Evolutionary conservation across 169 alveolate species (phyloP).

Genomic region (Plasmodium blacklocki): DNA sequence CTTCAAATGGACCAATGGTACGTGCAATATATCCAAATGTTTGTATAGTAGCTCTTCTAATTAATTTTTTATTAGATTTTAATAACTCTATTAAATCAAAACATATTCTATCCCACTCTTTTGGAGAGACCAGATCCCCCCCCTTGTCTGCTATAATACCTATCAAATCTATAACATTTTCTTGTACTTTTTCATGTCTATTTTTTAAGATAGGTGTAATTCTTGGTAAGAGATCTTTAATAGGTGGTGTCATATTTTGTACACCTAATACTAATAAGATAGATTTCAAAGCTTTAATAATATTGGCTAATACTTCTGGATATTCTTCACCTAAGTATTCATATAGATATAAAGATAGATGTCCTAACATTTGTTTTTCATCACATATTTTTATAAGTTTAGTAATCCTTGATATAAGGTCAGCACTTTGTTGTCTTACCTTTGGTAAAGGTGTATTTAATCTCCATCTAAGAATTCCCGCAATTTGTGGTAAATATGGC

Average conservation of each 20-base stretch:
- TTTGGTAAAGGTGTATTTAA: constrained; percentile 96
- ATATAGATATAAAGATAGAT: constrained; percentile 96
- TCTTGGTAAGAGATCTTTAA: constrained; percentile 99
- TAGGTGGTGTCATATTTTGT: constrained; percentile 99
- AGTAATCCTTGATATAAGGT: constrained; percentile 97
- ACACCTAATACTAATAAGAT: constrained; percentile 99
- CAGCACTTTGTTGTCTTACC: constrained; percentile 99
- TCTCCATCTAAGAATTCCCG: constrained; percentile 98
- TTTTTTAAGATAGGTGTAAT: constrained; percentile 99
- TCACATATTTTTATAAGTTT: constrained; percentile 97
- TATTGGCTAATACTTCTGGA: constrained; percentile 99
- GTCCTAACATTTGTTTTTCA: constrained; percentile 97
- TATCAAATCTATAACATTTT: constrained; percentile 96
- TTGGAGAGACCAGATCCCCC: constrained; percentile 99
- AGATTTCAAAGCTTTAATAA: constrained; percentile 98
- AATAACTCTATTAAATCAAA: constrained; percentile 98
- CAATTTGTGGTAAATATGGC: constrained; percentile 97
- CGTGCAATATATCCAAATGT: constrained; percentile 99
- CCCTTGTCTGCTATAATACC: constrained; percentile 99
- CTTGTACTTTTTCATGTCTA: constrained; percentile 99
- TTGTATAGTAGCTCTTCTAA: constrained; percentile 98
- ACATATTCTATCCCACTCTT: constrained; percentile 99
- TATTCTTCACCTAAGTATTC: constrained; percentile 99
- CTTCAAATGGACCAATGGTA: constrained; percentile 99
- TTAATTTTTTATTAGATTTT: constrained; percentile 96